phyloP scores from a whole-genome alignment of 2,329 filamentous ascomycete genomes.

The Teratosphaeria epicoccoides region DNA sequence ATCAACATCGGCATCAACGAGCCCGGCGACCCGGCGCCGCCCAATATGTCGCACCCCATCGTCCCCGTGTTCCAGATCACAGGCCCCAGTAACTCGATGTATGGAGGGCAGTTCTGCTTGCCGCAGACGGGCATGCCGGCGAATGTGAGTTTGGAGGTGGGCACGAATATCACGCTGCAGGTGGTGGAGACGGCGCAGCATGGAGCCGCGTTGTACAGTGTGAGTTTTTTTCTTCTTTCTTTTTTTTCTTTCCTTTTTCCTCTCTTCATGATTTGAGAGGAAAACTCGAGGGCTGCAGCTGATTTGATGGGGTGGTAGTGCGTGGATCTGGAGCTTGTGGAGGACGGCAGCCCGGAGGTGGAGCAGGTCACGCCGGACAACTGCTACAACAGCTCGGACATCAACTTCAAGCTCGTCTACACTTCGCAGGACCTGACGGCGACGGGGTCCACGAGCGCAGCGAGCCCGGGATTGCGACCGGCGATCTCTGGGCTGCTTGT shows the following conservation, averaged over 20 bases:
- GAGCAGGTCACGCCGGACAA: slow-evolving; percentile 65
- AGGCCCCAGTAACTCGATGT: slow-evolving; percentile 73
- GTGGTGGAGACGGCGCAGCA: slow-evolving; percentile 74
- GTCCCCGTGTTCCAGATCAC: slow-evolving; percentile 69
- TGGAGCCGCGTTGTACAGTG: slow-evolving; percentile 71
- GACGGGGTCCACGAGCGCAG: slow-evolving; percentile 1
- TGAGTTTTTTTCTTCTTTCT: slow-evolving; percentile 38
- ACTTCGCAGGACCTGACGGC: slow-evolving; percentile 33
- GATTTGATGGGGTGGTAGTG: too few relatives aligned
- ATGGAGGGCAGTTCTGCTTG: slow-evolving; percentile 70
- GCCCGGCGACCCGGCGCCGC: slow-evolving; percentile 43
- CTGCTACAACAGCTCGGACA: slow-evolving; percentile 75
- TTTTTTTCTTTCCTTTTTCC: too few relatives aligned
- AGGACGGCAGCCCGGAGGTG: slow-evolving; percentile 55
- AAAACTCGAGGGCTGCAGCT: too few relatives aligned
- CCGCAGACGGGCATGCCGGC: slow-evolving; percentile 77
- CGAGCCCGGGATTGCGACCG: not conserved
- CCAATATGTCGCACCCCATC: slow-evolving; percentile 82
- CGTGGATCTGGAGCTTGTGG: slow-evolving; percentile 85
- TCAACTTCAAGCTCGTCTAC: slow-evolving; percentile 70
- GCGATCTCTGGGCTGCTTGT: not conserved
- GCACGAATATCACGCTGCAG: slow-evolving; percentile 88
- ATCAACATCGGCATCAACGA: slow-evolving; percentile 73
- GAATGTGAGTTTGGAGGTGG: slow-evolving; percentile 55
- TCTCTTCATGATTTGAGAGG: too few relatives aligned